Base-by-base conservation (phyloP, 2,329 filamentous ascomycete species). In the Xylaria sp. region DNA sequence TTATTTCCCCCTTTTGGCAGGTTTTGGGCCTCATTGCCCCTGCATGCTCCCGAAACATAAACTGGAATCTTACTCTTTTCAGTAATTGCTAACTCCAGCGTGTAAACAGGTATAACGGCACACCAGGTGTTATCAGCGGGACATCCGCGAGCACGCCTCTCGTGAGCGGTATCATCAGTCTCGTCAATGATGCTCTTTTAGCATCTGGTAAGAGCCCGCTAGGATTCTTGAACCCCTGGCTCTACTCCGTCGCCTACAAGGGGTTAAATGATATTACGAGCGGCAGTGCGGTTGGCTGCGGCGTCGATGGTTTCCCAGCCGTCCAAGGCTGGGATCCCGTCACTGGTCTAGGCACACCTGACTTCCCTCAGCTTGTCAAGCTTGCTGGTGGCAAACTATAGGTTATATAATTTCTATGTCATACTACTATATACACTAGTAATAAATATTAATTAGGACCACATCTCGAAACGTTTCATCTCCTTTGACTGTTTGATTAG, bases 141-240 rank as follows among this genome's bases (percentile, higher is more conserved):
- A 86, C 83, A 0, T 84, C 81, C 9, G 87, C 87, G 13, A 84
- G 87, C 0, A 79, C 84, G 0, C 89, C 89, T 0, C 78, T 86
- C 0, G 84, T 86, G 2, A 82, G 86, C 0, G 85, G 82, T 20
- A 81, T 91, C 63, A 80, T 91, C 42, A 79, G 85, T 1, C 80
- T 91, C 4, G 79, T 91, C 50, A 91, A 91, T 70, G 88, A 90
- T 67, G 87, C 86, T 0, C 79, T 87, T 15, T 75, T 90, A 20
- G 78, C 83, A 0, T 78, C 78, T 11, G 85, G 85, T 7, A 83
- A 85, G 73, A 73, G 74, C 7, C 72, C 76, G 0, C 72, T 83
- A 3, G 81, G 81, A 1, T 82, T 82, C 72, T 71, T 83, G 70
- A 83, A 83, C 69, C 81, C 81, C 6, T 81, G 79, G 80, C 59